These are phyloP conservation scores for Coix lacrymajobi DNA, from an alignment of 176 grass and related monocot species.

Conservation along the genomic window DNA sequence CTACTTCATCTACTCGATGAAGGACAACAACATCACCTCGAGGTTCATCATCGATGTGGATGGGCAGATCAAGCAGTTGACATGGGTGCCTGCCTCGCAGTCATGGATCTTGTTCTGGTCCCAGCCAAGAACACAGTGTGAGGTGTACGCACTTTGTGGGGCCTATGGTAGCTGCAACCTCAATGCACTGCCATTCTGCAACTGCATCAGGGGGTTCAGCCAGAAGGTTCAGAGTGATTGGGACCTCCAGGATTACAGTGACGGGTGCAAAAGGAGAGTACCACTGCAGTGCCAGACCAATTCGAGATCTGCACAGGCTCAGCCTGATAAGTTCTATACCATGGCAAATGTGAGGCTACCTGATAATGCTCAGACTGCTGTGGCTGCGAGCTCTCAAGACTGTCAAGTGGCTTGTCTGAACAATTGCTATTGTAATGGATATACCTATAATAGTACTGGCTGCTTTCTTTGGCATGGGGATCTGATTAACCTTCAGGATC, in stretches of 20 bases:
- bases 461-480: constrained; percentile 69
- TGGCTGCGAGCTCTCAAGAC: constrained; percentile 23
- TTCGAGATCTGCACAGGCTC: constrained; percentile 12
- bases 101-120: constrained; percentile 62
- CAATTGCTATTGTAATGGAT: constrained; percentile 65
- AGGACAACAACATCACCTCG: constrained; percentile 28
- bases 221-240: constrained; percentile 42
- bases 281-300: constrained; percentile 52
- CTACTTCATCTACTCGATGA: constrained; percentile 65
- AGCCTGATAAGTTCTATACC: constrained; percentile 56
- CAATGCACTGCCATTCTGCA: constrained; percentile 39
- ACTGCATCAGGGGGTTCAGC: constrained; percentile 56
- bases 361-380: constrained; percentile 32
- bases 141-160: constrained; percentile 63
- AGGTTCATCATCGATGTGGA: constrained; percentile 48
- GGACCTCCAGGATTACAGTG: constrained; percentile 43
- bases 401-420: constrained; percentile 59
- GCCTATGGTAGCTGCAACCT: constrained; percentile 60
- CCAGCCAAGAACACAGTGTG: constrained; percentile 48
- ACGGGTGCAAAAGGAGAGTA: constrained; percentile 58
- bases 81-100: constrained; percentile 21
- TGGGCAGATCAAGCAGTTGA: constrained; percentile 59
- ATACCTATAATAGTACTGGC: constrained; percentile 41
- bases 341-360: constrained; percentile 40
- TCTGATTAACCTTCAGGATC: constrained; percentile 58